These are phyloP conservation scores for Aureobasidium mangrovei DNA, from an alignment of 2,329 filamentous ascomycete genomes.

Conservation along the genomic window DNA sequence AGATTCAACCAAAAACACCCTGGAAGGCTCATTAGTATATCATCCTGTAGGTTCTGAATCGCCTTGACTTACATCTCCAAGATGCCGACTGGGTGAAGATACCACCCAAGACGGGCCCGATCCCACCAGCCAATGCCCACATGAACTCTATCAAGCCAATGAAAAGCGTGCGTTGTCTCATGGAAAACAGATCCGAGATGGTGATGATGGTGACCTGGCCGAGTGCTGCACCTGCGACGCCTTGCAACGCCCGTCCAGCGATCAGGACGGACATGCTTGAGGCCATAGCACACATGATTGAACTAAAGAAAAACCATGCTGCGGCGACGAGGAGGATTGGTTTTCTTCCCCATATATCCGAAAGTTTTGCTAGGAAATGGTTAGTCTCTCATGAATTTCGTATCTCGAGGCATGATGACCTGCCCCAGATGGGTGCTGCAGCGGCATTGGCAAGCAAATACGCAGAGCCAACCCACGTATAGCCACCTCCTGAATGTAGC, in stretches of 20 bases:
- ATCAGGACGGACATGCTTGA: conserved; percentile 45
- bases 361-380: conserved; percentile 35
- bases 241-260: conserved; percentile 45
- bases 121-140: conserved; percentile 46
- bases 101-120: conserved; percentile 44
- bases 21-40: background rate
- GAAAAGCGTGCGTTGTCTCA: conserved; percentile 33
- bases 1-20: conserved; percentile 45
- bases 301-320: conserved; percentile 41
- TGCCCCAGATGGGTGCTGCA: conserved; percentile 19
- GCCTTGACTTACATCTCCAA: conserved; percentile 25
- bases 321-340: conserved; percentile 42
- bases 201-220: conserved; percentile 45
- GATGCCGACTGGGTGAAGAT: conserved; percentile 24
- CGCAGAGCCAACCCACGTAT: conserved; percentile 64
- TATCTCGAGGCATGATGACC: background rate
- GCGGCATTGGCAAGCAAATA: conserved; percentile 19
- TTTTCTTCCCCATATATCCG: conserved; percentile 52
- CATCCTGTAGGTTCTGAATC: conserved; percentile 15
- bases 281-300: conserved; percentile 42
- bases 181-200: conserved; percentile 47
- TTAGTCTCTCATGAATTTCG: background rate
- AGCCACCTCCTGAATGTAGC: conserved; percentile 58
- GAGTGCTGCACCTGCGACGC: conserved; percentile 45
- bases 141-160: conserved; percentile 45